These are phyloP conservation scores for Colletotrichum sp. DNA, from an alignment of 2,329 filamentous ascomycete genomes.

Conservation along the genomic window DNA sequence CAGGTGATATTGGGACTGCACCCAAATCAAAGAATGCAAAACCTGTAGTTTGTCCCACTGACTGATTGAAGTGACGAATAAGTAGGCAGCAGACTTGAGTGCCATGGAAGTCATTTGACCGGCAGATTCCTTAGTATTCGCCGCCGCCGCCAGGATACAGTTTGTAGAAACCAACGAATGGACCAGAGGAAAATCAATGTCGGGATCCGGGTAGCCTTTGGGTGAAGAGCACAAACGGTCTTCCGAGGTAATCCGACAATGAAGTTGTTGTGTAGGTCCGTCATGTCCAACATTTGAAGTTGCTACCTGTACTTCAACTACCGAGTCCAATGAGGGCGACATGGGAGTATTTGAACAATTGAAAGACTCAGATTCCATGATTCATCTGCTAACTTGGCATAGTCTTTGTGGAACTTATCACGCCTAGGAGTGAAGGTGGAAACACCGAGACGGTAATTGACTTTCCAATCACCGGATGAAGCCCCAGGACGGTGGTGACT, in stretches of 20 bases:
- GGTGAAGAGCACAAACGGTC: no score
- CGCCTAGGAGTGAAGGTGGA: background rate
- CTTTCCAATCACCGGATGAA: background rate
- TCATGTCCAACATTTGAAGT: background rate
- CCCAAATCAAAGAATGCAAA: background rate
- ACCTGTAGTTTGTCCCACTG: background rate
- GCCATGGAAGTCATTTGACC: background rate
- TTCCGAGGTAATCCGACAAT: no score
- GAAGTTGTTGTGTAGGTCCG: no score
- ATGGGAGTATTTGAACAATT: background rate
- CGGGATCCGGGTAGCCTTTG: no score
- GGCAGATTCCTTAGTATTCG: background rate
- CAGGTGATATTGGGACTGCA: background rate
- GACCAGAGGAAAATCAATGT: background rate
- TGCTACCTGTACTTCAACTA: background rate
- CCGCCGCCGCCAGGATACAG: background rate
- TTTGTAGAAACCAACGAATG: background rate
- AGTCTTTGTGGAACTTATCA: background rate
- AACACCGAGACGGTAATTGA: background rate
- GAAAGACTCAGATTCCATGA: background rate
- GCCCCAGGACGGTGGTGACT: background rate
- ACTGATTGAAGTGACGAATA: background rate
- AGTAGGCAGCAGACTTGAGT: background rate
- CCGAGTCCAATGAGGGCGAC: background rate
- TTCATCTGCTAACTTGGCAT: background rate